Base-by-base conservation (phyloP, 768 basidiomycete species). In the Xanthoconium stramineum region DNA sequence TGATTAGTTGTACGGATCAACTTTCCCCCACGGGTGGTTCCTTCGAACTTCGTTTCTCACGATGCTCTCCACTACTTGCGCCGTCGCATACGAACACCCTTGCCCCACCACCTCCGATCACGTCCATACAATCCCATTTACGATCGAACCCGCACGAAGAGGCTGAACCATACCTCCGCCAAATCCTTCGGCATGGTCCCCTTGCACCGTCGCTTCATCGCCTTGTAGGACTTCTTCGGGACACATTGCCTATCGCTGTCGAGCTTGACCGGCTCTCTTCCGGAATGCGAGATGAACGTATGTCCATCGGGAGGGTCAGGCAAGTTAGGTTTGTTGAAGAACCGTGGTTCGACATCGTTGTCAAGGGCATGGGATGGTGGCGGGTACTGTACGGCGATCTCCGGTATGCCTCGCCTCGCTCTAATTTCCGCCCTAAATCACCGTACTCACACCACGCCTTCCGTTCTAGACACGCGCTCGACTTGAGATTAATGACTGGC, bases 341-440 rank as follows among this genome's bases (percentile, higher is more conserved):
- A 42, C 62, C 60, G 4, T 70, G 66, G 61, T 75, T 91, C 20
- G 86, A 88, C 61, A 80, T 82, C n/a, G 84, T 88, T 65, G 81
- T 88, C 6, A 93, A 92, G 73, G 83, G 86, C 13, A 84, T 86
- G 48, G 88, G 87, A 3, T 93, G 91, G 91, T 93, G 86, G 72
- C 76, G 91, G 50, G 71, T 92, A 24, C 69, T 91, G 46, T 89
- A 89, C 55, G 79, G 82, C 8, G 83, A 89, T 67, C 74, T 84
- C 28, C 80, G 80, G 89, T 88, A 64, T 24, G 51, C 11, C 2
- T 52, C n/a, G 11, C 2, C 42, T 8, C 19, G 10, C 3, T 17
- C 13, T 4, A 24, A 24, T 24, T 4, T 4, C 24, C 24, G 4
- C 24, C 24, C 24, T 4, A 24, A 24, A 24, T 24, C 24, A 24